Evolutionary conservation across 2,329 filamentous ascomycete species (phyloP), one percentile per base, ranked within the genome.

Genomic region (Penicillium fuscoglaucum): DNA sequence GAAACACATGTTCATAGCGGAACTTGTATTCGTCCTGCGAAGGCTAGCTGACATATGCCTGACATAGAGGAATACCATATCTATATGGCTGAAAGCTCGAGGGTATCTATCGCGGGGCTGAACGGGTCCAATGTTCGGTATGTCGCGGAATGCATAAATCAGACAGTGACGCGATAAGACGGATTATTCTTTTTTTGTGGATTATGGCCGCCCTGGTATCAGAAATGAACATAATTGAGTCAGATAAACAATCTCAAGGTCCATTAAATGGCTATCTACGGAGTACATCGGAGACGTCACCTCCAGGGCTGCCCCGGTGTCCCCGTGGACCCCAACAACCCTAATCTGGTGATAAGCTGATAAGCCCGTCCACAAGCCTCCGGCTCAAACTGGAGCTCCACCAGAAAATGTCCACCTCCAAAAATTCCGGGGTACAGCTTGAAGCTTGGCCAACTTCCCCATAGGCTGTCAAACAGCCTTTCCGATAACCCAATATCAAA

Each of bases 321-420:
- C 4, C 10, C 10, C 29, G 28, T 10, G 28, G 10, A 31, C 29
- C 9, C 29, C 29, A 13, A 13, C 1, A 13, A 31, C 29, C 29
- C 29, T 13, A 31, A 13, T 31, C 10, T 31, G 13, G 12, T 31
- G 29, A 31, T 31, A 31, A 31, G 29, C 10, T 37, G 52, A 55
- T 47, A 55, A 55, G 35, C 44, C 52, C 26, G 45, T 55, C 52
- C 52, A 55, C 52, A 37, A 15, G 15, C 37, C 28, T 13, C 13
- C 6, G 2, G 4, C 33, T 46, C 52, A 28, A 50, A 29, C 49
- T 58, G 55, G 55, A 58, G 55, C 55, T 58, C 55, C 55, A 58
- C 55, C 55, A n/a, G 17, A 1, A 26, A 28, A 26, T 28, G 47
- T 52, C 55, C 55, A 57, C 48, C 35, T 46, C 48, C 41, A 57